Conservation (phyloP, 331 rosid species). For the Quercus tomentella region DNA sequence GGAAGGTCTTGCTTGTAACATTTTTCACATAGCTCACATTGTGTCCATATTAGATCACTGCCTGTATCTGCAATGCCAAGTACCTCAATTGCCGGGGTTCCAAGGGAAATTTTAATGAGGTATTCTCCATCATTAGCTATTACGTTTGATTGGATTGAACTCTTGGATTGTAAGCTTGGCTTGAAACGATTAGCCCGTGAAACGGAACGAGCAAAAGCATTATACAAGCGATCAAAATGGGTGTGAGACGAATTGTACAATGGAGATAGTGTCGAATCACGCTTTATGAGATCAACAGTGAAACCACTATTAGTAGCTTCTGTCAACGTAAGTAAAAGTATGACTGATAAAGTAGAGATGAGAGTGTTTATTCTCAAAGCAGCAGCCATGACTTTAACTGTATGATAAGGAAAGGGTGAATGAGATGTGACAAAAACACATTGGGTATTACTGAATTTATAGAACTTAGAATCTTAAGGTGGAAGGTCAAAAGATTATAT, state of each 20-base stretch:
- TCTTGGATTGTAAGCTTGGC: too few relatives aligned
- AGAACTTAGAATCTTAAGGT: neutral
- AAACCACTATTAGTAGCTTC: neutral
- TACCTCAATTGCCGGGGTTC: too few relatives aligned
- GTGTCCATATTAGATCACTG: too few relatives aligned
- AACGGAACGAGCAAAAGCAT: constrained; percentile 47
- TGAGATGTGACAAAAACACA: neutral
- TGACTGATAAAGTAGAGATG: neutral
- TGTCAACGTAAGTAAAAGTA: neutral
- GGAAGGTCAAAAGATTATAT: neutral
- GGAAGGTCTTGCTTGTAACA: too few relatives aligned
- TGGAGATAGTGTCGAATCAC: constrained; percentile 53
- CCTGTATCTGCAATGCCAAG: too few relatives aligned
- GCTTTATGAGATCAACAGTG: constrained; percentile 36
- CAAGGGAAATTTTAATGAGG: too few relatives aligned
- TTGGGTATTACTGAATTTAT: neutral
- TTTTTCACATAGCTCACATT: too few relatives aligned
- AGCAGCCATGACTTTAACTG: neutral
- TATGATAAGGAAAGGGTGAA: neutral
- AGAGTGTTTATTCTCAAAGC: neutral
- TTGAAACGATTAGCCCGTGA: too few relatives aligned
- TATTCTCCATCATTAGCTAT: too few relatives aligned
- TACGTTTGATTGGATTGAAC: too few relatives aligned
- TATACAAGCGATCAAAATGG: constrained; percentile 16
- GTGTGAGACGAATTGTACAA: constrained; percentile 26